A percentile compares a stretch with the other conserved stretches of the same genome.
Evolutionary conservation across 345 rosid species (phyloP).

Genomic region (Brassica juncea): DNA sequence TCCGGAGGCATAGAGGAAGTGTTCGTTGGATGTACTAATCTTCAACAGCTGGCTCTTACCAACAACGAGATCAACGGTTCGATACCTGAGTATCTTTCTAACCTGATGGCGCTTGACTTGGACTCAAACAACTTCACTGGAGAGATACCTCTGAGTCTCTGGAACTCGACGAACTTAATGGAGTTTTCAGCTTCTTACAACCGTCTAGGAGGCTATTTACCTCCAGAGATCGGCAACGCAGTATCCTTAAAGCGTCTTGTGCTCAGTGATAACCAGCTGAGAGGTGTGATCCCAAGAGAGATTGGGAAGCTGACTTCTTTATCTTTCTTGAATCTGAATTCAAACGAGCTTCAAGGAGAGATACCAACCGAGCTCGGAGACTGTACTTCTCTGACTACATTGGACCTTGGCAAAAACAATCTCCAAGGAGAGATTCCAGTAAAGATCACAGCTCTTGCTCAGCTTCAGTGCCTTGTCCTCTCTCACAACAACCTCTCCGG

Average conservation of each 20-base stretch:
- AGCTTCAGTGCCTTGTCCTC: slow-evolving; percentile 82
- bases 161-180: slow-evolving; percentile 63
- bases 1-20: slow-evolving; percentile 60
- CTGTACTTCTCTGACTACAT: slow-evolving; percentile 64
- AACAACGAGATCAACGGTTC: slow-evolving; percentile 62
- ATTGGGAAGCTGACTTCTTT: slow-evolving; percentile 66
- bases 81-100: slow-evolving; percentile 57
- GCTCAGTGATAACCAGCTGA: slow-evolving; percentile 60
- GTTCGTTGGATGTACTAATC: slow-evolving; percentile 58
- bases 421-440: slow-evolving; percentile 72
- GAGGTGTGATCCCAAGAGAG: slow-evolving; percentile 66
- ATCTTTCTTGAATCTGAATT: slow-evolving; percentile 68
- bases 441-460: slow-evolving; percentile 54
- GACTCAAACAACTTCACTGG: slow-evolving; percentile 82
- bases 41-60: slow-evolving; percentile 59
- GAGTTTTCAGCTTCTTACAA: slow-evolving; percentile 79
- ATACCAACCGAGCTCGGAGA: slow-evolving; percentile 71
- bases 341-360: slow-evolving; percentile 63
- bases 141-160: slow-evolving; percentile 56
- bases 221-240: slow-evolving; percentile 65
- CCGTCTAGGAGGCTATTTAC: slow-evolving; percentile 55
- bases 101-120: slow-evolving; percentile 69
- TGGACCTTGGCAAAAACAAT: slow-evolving; percentile 79
- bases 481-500: slow-evolving; percentile 80
- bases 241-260: slow-evolving; percentile 59